These are phyloP conservation scores for Ophiostoma perfectum DNA, from an alignment of 2,329 filamentous ascomycete genomes.

Conservation along the genomic window DNA sequence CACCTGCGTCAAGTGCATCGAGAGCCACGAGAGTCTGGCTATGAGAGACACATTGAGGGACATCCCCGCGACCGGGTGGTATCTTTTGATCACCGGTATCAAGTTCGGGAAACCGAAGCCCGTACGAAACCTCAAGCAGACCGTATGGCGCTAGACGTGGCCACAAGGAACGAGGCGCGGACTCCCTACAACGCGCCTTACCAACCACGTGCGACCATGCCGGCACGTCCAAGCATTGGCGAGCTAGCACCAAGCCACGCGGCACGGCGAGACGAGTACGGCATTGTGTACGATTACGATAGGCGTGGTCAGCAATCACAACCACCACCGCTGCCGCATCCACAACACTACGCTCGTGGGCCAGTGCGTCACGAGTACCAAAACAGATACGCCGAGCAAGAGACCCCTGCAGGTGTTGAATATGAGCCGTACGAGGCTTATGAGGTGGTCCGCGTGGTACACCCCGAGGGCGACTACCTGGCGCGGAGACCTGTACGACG, in stretches of 20 bases:
- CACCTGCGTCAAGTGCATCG: background rate
- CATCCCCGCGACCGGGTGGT: background rate
- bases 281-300: background rate
- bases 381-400: background rate
- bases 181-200: background rate
- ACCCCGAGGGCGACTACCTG: slow-evolving; percentile 43
- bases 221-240: too few species aligned
- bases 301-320: background rate
- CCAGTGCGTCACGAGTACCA: background rate
- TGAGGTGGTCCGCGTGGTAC: slow-evolving; percentile 44
- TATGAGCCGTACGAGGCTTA: slow-evolving; percentile 40
- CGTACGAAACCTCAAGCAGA: background rate
- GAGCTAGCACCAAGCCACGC: too few species aligned
- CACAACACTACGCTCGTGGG: background rate
- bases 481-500: slow-evolving; percentile 38
- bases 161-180: background rate
- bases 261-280: background rate
- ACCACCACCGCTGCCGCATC: background rate
- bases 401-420: slow-evolving; percentile 31
- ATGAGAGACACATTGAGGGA: background rate
- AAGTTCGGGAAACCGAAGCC: background rate
- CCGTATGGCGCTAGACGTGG: background rate
- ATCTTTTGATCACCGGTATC: background rate
- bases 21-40: background rate
- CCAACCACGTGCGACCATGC: background rate